These are phyloP conservation scores for Fomitopsis serialis DNA, from an alignment of 768 basidiomycete genomes.

Conservation along the genomic window DNA sequence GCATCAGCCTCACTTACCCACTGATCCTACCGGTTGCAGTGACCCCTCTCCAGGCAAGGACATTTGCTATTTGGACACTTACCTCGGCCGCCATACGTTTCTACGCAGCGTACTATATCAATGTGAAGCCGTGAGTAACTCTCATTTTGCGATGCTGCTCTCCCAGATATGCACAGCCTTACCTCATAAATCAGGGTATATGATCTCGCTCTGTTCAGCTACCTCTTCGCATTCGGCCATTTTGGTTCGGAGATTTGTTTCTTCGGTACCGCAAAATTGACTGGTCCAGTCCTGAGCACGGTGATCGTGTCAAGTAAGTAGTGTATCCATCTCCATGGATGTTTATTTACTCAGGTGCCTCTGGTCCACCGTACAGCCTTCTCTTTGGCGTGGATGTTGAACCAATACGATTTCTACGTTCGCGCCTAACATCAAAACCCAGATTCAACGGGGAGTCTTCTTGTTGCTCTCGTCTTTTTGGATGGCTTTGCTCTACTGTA, in stretches of 20 bases:
- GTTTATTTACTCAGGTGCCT: background rate
- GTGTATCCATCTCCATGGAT: background rate
- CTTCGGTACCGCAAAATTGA: constrained; percentile 68
- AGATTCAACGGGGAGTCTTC: no score
- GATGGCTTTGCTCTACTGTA: no score
- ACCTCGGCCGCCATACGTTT: constrained; percentile 76
- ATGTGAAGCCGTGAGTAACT: constrained; percentile 64
- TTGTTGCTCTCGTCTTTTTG: no score
- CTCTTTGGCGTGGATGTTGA: constrained; percentile 82
- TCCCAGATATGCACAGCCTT: no score
- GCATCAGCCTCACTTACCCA: background rate
- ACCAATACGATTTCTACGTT: constrained; percentile 79
- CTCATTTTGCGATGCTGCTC: background rate
- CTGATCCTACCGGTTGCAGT: constrained; percentile 43
- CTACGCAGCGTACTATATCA: constrained; percentile 88
- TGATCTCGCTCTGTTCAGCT: constrained; percentile 82
- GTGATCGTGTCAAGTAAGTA: constrained; percentile 82
- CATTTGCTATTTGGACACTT: constrained; percentile 90
- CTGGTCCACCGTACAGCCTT: constrained; percentile 35
- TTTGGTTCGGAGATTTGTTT: constrained; percentile 83
- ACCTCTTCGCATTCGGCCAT: constrained; percentile 87
- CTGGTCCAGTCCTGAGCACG: constrained; percentile 59
- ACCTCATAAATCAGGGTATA: constrained; percentile 57
- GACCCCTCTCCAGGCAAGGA: constrained; percentile 79
- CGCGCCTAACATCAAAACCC: no score